Evolutionary conservation across 352 stramenopile species (phyloP), one percentile per base, ranked within the genome.

Genomic region (Pythium aquatile): DNA sequence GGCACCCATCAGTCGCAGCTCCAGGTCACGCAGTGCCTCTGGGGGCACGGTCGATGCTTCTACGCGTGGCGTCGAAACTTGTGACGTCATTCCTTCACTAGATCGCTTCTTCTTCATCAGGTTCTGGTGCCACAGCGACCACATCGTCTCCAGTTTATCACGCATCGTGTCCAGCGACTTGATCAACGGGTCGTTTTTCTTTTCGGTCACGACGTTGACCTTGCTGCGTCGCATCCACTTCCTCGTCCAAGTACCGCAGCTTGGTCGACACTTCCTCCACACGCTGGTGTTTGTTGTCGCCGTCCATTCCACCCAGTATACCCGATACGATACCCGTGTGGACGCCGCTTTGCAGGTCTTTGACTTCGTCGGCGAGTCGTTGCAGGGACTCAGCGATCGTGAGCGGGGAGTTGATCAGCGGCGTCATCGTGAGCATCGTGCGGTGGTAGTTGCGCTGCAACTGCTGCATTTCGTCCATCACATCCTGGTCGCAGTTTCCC

Each of bases 121-220:
- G 65, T 91, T 91, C 16, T 78, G 65, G 63, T 91, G 79, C 83
- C 83, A 90, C 64, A 87, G 75, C 9, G 77, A 83, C 74, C 72
- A 88, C 24, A 91, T 46, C 10, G 59, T 62, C 60, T 90, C 78
- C 17, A 91, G 58, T 73, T 91, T 91, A 61, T 91, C 79, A 17
- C 76, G 76, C 76, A 89, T 88, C 0, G 55, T 51, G 40, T 92
- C 79, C 10, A 92, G 60, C 30, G 69, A 69, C 66, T 90, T 92
- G 70, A 90, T 78, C 28, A 91, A 58, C 28, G 81, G 79, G n/a
- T 91, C 81, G 59, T 89, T 89, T 65, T 87, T 87, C 71, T 90
- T 88, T 63, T 89, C 81, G 0, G 83, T 92, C 26, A 73, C 74
- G 29, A 81, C 71, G 37, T 89, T 89, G 29, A 90, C 79, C 79